Evolutionary conservation across 208 protist genomes (phyloP), one percentile per base, ranked within the genome.

Genomic region (Crithidia fasciculata): DNA sequence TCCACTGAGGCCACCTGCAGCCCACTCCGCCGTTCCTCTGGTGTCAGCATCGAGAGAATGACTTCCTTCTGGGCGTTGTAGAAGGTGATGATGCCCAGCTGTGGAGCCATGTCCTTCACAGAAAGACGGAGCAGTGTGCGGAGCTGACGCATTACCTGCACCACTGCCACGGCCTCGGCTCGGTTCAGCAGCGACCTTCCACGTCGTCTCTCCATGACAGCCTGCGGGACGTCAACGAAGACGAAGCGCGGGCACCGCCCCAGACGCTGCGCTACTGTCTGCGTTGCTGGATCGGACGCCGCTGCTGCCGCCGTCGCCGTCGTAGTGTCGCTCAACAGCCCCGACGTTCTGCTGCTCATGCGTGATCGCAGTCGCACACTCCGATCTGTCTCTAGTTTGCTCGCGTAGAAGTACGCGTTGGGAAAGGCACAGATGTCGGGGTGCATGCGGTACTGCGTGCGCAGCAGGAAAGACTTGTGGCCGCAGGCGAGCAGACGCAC

Each of bases 381-480:
- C 18, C 36, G 49, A 18, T 83, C 82, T 8, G 85, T 93, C 52
- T 78, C 58, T 37, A 97, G 82, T 59, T 85, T 82, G 12, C 70
- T 76, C 43, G 61, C 67, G 76, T 98, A 98, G 65, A 96, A 94
- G 60, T 92, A 87, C 36, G 64, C 36, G 69, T 93, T 96, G 15
- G 95, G 91, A 66, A 95, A 98, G 49, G 84, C 85, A 67, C 76
- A 87, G 55, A 98, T 92, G 72, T 90, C 84, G 28, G 88, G 88
- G 69, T 95, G 90, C 95, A 98, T 98, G 80, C 95, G 89, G 81
- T 95, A 96, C 82, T 98, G 95, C 69, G 69, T 91, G 63, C 87
- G 86, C 62, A 98, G 81, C 39, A 95, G 45, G 47, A 85, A 87
- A 12, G 86, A 88, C 39, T 45, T 68, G 65, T 87, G 70, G 0